Conservation (phyloP, 345 rosid genomes). For the rapeseed (Brassica napus) region DNA sequence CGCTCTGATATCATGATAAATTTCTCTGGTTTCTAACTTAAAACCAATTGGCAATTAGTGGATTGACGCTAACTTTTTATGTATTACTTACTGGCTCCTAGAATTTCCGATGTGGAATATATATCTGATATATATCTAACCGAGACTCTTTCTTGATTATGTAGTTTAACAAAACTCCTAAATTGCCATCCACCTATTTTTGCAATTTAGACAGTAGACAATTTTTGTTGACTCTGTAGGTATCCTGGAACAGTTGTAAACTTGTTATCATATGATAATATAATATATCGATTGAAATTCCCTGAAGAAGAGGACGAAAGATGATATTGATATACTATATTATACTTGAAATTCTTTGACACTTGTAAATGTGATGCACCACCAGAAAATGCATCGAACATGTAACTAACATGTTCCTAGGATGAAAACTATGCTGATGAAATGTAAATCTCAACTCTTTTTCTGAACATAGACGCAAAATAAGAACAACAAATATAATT, state of each 20-base stretch:
- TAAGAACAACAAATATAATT: not conserved
- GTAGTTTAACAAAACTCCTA: not conserved
- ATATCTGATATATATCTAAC: not conserved
- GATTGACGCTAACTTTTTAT: no score
- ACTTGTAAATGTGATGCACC: not conserved
- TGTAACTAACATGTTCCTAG: not conserved
- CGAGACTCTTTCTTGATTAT: not conserved
- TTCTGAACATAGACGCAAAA: not conserved
- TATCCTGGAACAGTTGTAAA: not conserved
- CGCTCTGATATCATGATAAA: no score
- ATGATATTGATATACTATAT: not conserved
- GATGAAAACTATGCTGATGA: not conserved
- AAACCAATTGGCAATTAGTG: no score
- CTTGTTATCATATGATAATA: not conserved
- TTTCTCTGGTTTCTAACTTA: no score
- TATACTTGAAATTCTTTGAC: not conserved
- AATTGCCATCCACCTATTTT: not conserved
- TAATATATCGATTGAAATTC: not conserved
- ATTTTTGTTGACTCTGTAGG: not conserved
- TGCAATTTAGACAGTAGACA: not conserved
- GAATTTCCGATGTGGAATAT: no score
- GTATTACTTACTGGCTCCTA: no score
- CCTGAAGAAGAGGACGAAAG: not conserved
- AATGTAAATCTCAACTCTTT: not conserved
- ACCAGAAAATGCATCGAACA: not conserved